These are phyloP conservation scores for Nakazawaea wyomingensis DNA, from an alignment of 805 yeast genomes.

Conservation along the genomic window DNA sequence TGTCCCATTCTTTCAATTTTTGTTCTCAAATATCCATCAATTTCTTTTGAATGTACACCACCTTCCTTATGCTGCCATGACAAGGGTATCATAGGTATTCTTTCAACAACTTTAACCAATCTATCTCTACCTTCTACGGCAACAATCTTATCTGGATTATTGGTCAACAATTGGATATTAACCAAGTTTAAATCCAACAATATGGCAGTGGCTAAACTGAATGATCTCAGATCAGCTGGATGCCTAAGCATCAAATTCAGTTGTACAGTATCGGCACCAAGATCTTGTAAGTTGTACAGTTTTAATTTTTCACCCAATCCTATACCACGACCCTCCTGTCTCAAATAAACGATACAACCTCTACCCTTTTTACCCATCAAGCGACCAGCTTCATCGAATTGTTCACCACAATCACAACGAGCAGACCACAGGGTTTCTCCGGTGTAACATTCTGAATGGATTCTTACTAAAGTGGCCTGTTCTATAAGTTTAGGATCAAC, in stretches of 20 bases:
- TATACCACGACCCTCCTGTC: constrained; percentile 98
- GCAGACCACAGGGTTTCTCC: constrained; percentile 99
- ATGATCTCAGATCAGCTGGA: constrained; percentile 97
- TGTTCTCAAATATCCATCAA: constrained; percentile 89
- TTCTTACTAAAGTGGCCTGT: constrained; percentile 67
- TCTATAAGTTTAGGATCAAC: constrained; percentile 26
- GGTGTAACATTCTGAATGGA: constrained; percentile 96
- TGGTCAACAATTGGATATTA: constrained; percentile 76
- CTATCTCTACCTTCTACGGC: constrained; percentile 90
- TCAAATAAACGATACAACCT: constrained; percentile 90
- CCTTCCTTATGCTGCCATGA: constrained; percentile 67
- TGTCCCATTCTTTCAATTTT: constrained; percentile 98
- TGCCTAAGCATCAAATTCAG: constrained; percentile 90
- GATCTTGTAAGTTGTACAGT: constrained; percentile 93
- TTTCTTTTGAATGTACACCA: constrained; percentile 81
- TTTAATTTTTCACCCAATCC: constrained; percentile 97
- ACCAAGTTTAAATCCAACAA: constrained; percentile 72
- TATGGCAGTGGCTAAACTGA: constrained; percentile 91
- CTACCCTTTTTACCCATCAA: constrained; percentile 82
- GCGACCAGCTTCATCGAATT: constrained; percentile 95
- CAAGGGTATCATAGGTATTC: constrained; percentile 96
- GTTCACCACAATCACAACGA: constrained; percentile 98
- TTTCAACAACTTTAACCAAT: constrained; percentile 69
- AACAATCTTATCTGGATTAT: constrained; percentile 91
- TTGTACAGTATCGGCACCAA: constrained; percentile 98